Base-by-base conservation (phyloP, 768 basidiomycete species). In the Russula griseocarnosa region DNA sequence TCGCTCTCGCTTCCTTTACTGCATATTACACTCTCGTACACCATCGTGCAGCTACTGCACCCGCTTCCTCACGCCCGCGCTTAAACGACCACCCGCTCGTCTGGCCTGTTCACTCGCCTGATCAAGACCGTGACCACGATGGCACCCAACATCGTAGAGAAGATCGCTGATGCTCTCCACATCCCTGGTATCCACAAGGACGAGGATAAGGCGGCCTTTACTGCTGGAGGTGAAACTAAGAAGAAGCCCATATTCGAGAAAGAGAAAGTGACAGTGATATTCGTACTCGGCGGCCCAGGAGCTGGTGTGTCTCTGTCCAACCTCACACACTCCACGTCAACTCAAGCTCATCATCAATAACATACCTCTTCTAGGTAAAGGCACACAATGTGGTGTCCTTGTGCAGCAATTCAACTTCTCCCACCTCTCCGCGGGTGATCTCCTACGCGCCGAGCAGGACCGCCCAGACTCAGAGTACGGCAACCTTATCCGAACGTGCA, bases 341-440 rank as follows among this genome's bases (percentile, higher is more conserved):
- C n/a, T 50, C 18, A 26, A 28, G 42, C 42, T 58, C 56, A 58
- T 58, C 55, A 28, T 57, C 9, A 16, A 3, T 32, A 62, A 59
- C 36, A 55, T 49, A 44, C 0, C 22, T 56, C 32, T 24, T 46
- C 10, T 67, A 95, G 95, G 95, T 63, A 98, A 98, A 74, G 97
- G 97, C 51, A 98, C 97, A 0, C 97, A 98, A 74, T 98, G 94
- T 72, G 83, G 80, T 28, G 82, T 79, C 58, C 86, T 98, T 55
- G 95, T 98, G 16, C 70, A 86, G 52, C 88, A 91, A 59, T 95
- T 90, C 71, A 81, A 83, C 59, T 98, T 98, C 74, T 88, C 85
- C 69, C 97, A 99, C 78, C 84, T 99, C 51, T 97, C 74, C 93
- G 97, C 97, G 63, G 97, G 97, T n/a, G 97, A 99, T 75, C 87